Evolutionary conservation across 1,139 yeast species (phyloP), one percentile per base, ranked within the genome.

Genomic region (Waltiozyma sp.): DNA sequence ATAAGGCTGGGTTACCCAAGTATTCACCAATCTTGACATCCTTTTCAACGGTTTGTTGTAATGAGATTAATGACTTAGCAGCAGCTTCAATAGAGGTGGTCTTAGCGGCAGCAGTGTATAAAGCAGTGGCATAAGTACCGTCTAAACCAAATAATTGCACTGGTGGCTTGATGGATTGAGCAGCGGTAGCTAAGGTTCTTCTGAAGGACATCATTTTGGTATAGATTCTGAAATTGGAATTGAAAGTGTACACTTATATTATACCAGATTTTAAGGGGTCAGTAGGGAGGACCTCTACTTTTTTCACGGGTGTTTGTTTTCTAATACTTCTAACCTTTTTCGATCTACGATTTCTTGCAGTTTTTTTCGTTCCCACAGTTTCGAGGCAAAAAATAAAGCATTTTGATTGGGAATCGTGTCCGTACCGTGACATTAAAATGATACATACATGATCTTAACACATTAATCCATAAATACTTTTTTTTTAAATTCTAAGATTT

Each of bases 121-220:
- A 75, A 41, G 99, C 96, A 49, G 87, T 76, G 58, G 98, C 98
- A 65, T 91, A 91, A 51, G 97, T 88, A 62, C 97, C 98, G 56
- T 89, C 96, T 54, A 91, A 70, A 52, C 98, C 98, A 61, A 77
- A 89, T 65, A 91, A 77, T 74, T 88, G 96, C 52, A 89, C 83
- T 47, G 97, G 97, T 48, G 95, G 93, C 66, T 80, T 80, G 59
- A 75, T 73, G 40, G 64, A 57, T 59, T 73, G 71, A 56, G 76
- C 63, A 54, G 84, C 74, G 47, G 85, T 68, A 54, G 87, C 84
- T 71, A 86, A 66, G 48, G 82, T 68, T 70, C 91, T 83, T 64
- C 71, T 63, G 65, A 45, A 44, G 38, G 48, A 43, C 50, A 44
- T 46, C 34, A 19, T 31, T 31, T 14, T 31, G 34, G 9, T 4